Conservation (phyloP, 1,139 yeast species). For the Hansenula anomala region DNA sequence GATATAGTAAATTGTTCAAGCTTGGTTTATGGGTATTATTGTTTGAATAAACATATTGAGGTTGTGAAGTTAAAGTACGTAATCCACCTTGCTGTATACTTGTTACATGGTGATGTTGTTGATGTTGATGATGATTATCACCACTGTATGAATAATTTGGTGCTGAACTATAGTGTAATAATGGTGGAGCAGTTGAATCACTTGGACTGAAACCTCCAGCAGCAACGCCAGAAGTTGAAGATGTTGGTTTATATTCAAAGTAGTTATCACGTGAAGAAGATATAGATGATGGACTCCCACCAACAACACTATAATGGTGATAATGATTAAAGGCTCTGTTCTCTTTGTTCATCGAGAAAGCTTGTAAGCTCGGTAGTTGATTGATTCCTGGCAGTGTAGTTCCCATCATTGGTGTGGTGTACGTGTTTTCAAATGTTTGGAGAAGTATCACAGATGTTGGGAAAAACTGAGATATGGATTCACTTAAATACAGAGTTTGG, state of each 20-base stretch:
- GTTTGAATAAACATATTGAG: neutral
- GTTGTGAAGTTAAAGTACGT: no score
- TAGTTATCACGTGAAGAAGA: neutral
- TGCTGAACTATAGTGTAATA: neutral
- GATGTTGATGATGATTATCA: no score
- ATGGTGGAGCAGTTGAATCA: no score
- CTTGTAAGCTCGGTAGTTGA: neutral
- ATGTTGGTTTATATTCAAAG: neutral
- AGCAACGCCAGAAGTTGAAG: no score
- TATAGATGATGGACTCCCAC: no score
- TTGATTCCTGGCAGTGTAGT: neutral
- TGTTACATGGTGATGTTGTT: neutral
- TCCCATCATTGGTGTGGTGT: neutral
- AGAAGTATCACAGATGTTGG: no score
- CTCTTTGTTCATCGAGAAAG: neutral
- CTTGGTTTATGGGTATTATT: neutral
- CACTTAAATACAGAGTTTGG: no score
- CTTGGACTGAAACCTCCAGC: no score
- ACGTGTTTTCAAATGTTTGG: no score
- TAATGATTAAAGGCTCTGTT: neutral
- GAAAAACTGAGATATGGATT: no score
- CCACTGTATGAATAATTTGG: neutral
- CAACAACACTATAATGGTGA: no score
- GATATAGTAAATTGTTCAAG: neutral
- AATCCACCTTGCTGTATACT: no score